Percentiles rank a stretch among this genome's conserved stretches.
phyloP scores from a whole-genome alignment of 2,329 filamentous ascomycete genomes.

The Penicillium glabrum region DNA sequence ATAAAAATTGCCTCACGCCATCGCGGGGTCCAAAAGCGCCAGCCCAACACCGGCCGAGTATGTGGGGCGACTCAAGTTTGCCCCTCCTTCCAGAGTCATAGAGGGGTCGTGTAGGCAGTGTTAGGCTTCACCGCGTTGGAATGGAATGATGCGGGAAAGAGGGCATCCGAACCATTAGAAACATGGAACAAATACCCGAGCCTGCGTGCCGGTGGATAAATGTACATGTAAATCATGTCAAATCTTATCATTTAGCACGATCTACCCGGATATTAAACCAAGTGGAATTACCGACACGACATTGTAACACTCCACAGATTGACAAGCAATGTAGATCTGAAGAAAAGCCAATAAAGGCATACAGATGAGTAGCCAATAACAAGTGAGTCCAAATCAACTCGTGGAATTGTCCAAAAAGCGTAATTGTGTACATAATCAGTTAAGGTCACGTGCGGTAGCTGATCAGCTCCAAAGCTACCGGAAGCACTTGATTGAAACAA shows the following conservation, averaged over 20 bases:
- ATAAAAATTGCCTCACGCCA: conserved; percentile 17
- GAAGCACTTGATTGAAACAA: background rate
- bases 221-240: background rate
- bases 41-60: conserved; percentile 1
- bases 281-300: background rate
- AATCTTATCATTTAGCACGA: background rate
- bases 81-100: background rate
- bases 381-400: background rate
- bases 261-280: background rate
- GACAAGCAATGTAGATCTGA: background rate
- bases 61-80: conserved; percentile 7
- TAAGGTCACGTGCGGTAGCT: background rate
- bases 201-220: conserved; percentile 1
- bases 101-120: background rate
- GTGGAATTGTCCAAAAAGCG: background rate
- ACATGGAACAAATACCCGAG: background rate
- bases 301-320: background rate
- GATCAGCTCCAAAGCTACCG: background rate
- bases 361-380: background rate
- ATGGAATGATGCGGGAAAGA: conserved; percentile 7
- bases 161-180: background rate
- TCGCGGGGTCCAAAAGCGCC: conserved; percentile 15
- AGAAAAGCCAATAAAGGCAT: background rate
- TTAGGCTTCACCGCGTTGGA: conserved; percentile 2
- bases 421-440: background rate